Percentiles rank a stretch among this genome's conserved stretches.
Evolutionary conservation across 1,284 basidiomycete genomes (phyloP).

Genomic region (Cronartium quercuum): DNA sequence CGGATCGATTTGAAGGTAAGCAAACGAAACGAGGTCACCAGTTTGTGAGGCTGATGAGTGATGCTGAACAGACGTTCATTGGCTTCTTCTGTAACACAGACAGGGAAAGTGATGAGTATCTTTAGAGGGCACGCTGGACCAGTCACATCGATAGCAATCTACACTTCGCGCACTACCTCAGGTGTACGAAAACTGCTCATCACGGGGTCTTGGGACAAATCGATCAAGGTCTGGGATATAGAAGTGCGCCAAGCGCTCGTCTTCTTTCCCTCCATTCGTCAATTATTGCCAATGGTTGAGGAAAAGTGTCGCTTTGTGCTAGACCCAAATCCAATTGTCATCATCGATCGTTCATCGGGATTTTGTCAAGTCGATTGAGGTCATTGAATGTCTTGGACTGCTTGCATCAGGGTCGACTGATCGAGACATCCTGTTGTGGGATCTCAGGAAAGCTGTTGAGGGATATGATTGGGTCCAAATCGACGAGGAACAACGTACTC

Average conservation of each 20-base stretch:
- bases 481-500: background rate
- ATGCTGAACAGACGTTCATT: constrained; percentile 17
- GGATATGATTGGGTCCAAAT: constrained; percentile 10
- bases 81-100: constrained; percentile 53
- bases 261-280: constrained; percentile 45
- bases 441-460: constrained; percentile 1
- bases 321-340: constrained; percentile 36
- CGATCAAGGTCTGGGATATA: constrained; percentile 74
- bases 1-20: constrained; percentile 68
- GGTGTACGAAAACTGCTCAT: constrained; percentile 62
- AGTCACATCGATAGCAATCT: constrained; percentile 71
- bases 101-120: constrained; percentile 65
- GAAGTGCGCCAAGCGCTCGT: constrained; percentile 9
- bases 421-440: constrained; percentile 28
- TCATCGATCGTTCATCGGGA: constrained; percentile 21
- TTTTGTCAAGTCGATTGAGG: constrained; percentile 28
- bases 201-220: constrained; percentile 85
- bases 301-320: background rate
- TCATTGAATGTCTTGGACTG: constrained; percentile 13
- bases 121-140: constrained; percentile 79
- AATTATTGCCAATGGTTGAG: background rate
- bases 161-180: constrained; percentile 40
- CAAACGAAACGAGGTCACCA: background rate
- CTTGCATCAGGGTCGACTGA: constrained; percentile 27
- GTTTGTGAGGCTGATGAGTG: constrained; percentile 40